phyloP scores from a whole-genome alignment of 768 basidiomycete species.

The Lepiota venenata region DNA sequence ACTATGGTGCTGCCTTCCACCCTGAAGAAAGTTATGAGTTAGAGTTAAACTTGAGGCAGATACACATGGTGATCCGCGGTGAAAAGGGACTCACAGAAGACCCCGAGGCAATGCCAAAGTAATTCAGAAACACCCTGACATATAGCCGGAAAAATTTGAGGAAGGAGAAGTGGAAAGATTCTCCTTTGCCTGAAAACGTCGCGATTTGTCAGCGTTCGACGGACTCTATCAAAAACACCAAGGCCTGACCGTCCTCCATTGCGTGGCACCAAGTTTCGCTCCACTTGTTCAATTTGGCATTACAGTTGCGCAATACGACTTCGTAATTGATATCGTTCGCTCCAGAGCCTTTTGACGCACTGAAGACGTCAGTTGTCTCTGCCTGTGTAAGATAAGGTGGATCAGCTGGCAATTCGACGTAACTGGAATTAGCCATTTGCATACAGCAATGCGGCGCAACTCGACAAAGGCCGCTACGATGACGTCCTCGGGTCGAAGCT shows the following conservation, averaged over 20 bases:
- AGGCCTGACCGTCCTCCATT: constrained; percentile 57
- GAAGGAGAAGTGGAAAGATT: constrained; percentile 73
- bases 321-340: constrained; percentile 68
- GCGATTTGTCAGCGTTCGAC: constrained; percentile 2
- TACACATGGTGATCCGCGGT: constrained; percentile 11
- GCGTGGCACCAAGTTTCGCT: constrained; percentile 67
- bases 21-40: constrained; percentile 29
- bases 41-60: neutral
- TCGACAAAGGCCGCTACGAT: constrained; percentile 75
- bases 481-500: constrained; percentile 72
- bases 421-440: constrained; percentile 22
- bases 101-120: constrained; percentile 50
- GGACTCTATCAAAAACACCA: constrained; percentile 1
- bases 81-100: constrained; percentile 5
- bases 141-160: constrained; percentile 74
- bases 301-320: constrained; percentile 66
- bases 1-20: constrained; percentile 57
- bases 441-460: constrained; percentile 74
- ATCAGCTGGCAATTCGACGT: constrained; percentile 2
- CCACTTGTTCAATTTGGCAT: constrained; percentile 72
- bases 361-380: constrained; percentile 77
- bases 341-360: constrained; percentile 43
- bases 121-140: constrained; percentile 80
- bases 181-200: constrained; percentile 53
- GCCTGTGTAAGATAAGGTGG: constrained; percentile 37